phyloP scores from a whole-genome alignment of 2,329 filamentous ascomycete genomes.

The Emergomyces pasteurianus region DNA sequence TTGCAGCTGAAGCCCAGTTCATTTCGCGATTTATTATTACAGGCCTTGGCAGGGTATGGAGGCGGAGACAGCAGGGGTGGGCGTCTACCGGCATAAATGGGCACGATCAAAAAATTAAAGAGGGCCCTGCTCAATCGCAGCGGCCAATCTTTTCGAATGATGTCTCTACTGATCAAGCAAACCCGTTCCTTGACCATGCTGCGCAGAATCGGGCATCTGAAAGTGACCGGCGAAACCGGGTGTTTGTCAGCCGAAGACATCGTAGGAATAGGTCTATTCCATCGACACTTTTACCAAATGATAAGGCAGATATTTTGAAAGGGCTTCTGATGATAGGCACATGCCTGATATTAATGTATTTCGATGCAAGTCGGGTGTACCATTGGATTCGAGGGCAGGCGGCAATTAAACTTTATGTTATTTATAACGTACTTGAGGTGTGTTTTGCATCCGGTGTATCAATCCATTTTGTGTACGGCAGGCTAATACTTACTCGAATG shows the following conservation, averaged over 20 bases:
- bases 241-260: conserved; percentile 39
- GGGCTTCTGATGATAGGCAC: conserved; percentile 79
- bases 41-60: conserved; percentile 70
- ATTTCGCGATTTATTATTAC: conserved; percentile 65
- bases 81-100: conserved; percentile 6
- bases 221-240: conserved; percentile 18
- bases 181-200: conserved; percentile 2
- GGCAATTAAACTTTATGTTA: conserved; percentile 96
- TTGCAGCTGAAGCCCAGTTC: conserved; percentile 60
- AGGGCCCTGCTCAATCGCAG: conserved; percentile 14
- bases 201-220: conserved; percentile 5
- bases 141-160: conserved; percentile 4
- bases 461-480: not conserved
- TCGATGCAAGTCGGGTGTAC: conserved; percentile 96
- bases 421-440: conserved; percentile 91
- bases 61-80: conserved; percentile 26
- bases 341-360: conserved; percentile 71
- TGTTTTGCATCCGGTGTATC: not conserved
- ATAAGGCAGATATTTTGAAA: conserved; percentile 92
- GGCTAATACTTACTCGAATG: not conserved
- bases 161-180: conserved; percentile 10
- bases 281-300: conserved; percentile 70
- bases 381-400: conserved; percentile 94
- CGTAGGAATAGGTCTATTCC: conserved; percentile 72
- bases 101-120: conserved; percentile 11